These are phyloP conservation scores for Scheffersomyces titani DNA, from an alignment of 1,139 yeast genomes.

Conservation along the genomic window DNA sequence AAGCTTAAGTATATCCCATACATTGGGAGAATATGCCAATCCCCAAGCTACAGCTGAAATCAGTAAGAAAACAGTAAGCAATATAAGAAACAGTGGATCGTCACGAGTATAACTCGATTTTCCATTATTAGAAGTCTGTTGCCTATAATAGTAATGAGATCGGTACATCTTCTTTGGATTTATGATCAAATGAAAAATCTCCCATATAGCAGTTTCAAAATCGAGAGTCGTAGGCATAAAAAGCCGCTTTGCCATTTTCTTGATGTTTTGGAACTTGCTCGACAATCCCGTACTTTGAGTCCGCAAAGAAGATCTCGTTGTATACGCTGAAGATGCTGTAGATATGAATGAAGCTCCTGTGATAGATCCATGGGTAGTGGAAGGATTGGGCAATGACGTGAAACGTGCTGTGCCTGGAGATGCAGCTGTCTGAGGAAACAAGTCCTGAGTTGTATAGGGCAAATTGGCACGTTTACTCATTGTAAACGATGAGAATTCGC, in stretches of 20 bases:
- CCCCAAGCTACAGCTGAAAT: conserved; percentile 92
- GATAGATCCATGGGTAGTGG: conserved; percentile 17
- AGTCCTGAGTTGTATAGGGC: conserved; percentile 42
- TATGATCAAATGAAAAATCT: conserved; percentile 68
- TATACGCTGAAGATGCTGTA: conserved; percentile 14
- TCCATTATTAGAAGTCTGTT: conserved; percentile 28
- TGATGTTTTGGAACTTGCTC: conserved; percentile 12
- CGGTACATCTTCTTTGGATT: conserved; percentile 83
- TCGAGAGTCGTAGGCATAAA: conserved; percentile 81
- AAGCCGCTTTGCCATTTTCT: conserved; percentile 40
- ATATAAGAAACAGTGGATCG: conserved; percentile 83
- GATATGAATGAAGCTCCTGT: conserved; percentile 25
- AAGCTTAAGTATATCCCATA: conserved; percentile 60
- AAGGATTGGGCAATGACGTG: neutral
- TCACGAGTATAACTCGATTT: conserved; percentile 71
- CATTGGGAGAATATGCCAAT: conserved; percentile 67
- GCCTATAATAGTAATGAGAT: conserved; percentile 72
- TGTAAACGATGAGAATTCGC: neutral
- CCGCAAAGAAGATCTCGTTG: neutral
- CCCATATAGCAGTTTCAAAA: conserved; percentile 93
- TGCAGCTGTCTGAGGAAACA: conserved; percentile 28
- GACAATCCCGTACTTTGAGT: neutral
- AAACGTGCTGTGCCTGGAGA: conserved; percentile 13
- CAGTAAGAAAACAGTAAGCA: conserved; percentile 63
- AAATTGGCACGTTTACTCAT: conserved; percentile 25